Percentiles rank a stretch among this genome's conserved stretches.
Conservation (phyloP, 768 basidiomycete genomes). For the Lactarius vividus region DNA sequence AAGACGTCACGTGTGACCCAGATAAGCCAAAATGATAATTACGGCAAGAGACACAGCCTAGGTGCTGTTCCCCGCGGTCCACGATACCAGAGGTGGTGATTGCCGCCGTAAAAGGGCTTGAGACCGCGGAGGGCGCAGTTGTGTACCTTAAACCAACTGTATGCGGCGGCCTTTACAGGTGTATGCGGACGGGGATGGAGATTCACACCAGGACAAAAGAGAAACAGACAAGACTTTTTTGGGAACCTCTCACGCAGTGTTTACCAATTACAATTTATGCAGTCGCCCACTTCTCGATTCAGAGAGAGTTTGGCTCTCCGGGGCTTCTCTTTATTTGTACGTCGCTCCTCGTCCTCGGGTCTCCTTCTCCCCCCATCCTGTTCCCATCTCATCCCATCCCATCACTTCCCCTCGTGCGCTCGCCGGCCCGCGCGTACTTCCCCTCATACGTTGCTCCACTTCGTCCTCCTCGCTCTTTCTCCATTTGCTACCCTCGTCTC, state of each 20-base stretch:
- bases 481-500: not conserved
- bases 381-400: not conserved
- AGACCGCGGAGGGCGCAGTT: not conserved
- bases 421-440: not conserved
- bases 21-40: not conserved
- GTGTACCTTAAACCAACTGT: not conserved
- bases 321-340: not conserved
- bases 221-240: not conserved
- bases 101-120: not conserved
- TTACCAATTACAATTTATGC: not conserved
- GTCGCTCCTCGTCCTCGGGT: not conserved
- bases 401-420: not conserved
- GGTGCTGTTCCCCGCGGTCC: not conserved
- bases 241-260: not conserved
- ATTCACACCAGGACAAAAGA: not conserved
- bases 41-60: too few relatives aligned
- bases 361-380: not conserved
- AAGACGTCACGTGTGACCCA: slow-evolving; percentile 13
- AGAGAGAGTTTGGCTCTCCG: not conserved
- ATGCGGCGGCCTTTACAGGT: not conserved
- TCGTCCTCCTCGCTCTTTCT: not conserved
- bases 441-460: not conserved
- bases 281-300: not conserved
- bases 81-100: not conserved
- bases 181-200: not conserved